Evolutionary conservation across 2,329 filamentous ascomycete species (phyloP).

Genomic region (Penicillium hesseltinei): DNA sequence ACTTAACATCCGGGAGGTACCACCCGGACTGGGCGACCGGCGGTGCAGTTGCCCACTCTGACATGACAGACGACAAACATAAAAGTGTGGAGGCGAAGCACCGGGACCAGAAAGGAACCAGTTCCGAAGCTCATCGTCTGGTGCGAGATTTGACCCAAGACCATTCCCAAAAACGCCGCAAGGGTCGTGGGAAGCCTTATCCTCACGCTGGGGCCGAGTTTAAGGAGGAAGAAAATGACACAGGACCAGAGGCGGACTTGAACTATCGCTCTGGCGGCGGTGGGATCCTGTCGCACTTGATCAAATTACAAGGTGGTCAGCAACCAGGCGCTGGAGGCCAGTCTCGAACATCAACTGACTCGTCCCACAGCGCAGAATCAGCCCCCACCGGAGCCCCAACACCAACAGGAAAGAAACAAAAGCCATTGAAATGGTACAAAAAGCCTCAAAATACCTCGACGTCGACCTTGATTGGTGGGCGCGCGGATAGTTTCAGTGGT

Average conservation of each 20-base stretch:
- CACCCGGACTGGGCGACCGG: conserved; percentile 30
- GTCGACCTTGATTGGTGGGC: conserved; percentile 23
- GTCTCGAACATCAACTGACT: conserved; percentile 12
- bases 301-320: conserved; percentile 23
- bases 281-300: conserved; percentile 33
- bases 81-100: conserved; percentile 30
- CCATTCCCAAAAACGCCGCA: conserved; percentile 22
- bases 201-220: conserved; percentile 14
- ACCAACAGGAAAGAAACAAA: conserved; percentile 19
- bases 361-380: conserved; percentile 11
- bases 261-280: conserved; percentile 30
- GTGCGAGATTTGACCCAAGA: conserved; percentile 34
- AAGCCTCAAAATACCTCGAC: conserved; percentile 27
- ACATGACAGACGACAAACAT: conserved; percentile 32
- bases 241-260: conserved; percentile 13
- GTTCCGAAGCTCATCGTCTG: conserved; percentile 33
- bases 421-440: conserved; percentile 36
- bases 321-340: conserved; percentile 1
- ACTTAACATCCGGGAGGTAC: conserved; percentile 24
- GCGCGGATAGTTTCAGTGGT: conserved; percentile 22
- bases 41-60: conserved; percentile 24
- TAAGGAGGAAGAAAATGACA: conserved; percentile 9
- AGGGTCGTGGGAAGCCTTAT: conserved; percentile 14
- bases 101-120: conserved; percentile 24
- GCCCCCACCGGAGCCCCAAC: conserved; percentile 3